Conservation (phyloP, 331 rosid genomes). For the Rhamnella rubrinervis region DNA sequence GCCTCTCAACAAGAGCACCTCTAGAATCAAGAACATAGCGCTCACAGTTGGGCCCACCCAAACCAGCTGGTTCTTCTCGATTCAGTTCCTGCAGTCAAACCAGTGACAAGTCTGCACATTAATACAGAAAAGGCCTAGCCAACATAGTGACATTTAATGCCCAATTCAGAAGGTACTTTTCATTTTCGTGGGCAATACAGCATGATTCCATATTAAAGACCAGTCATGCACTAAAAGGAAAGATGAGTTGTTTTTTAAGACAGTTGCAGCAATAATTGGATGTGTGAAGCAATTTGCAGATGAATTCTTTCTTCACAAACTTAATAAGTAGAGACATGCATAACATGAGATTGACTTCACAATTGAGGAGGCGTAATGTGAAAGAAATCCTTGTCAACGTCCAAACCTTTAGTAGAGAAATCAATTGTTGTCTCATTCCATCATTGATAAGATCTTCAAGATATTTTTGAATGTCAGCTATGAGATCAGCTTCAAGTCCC, state of each 20-base stretch:
- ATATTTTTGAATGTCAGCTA: constrained; percentile 76
- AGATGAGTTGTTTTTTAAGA: neutral
- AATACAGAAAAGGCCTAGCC: neutral
- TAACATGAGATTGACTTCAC: too few relatives aligned
- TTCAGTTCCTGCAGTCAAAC: constrained; percentile 71
- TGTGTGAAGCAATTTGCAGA: neutral
- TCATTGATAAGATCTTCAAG: constrained; percentile 75
- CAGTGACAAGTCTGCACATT: constrained; percentile 3
- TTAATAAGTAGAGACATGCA: neutral
- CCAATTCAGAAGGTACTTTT: neutral
- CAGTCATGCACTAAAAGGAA: too few relatives aligned
- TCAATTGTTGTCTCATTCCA: constrained; percentile 81
- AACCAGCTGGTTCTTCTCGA: constrained; percentile 92
- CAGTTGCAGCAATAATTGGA: neutral
- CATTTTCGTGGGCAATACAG: too few relatives aligned
- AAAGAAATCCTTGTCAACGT: constrained; percentile 8
- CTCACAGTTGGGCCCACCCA: constrained; percentile 92
- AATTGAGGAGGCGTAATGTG: neutral
- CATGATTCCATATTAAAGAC: neutral
- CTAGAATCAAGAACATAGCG: constrained; percentile 81
- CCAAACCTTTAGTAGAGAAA: constrained; percentile 84
- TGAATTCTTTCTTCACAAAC: too few relatives aligned
- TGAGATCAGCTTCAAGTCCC: constrained; percentile 74
- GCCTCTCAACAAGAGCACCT: constrained; percentile 96
- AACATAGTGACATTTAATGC: neutral